Evolutionary conservation across 1,139 yeast genomes (phyloP).

Genomic region (Yamadazyma mexicana): DNA sequence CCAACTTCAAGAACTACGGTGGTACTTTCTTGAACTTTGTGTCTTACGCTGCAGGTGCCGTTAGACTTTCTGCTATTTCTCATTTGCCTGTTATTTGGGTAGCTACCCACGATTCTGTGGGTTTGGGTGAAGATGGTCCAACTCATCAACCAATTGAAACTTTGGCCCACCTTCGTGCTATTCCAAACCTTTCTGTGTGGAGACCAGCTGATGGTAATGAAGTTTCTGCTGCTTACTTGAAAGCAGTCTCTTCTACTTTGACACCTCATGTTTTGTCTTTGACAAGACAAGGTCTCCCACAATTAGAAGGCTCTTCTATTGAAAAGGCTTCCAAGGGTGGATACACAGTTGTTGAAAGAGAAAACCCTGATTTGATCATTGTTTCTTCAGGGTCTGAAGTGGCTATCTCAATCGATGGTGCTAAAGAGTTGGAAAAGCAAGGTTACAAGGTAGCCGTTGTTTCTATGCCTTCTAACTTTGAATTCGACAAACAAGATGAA

Average conservation of each 20-base stretch:
- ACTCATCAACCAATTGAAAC: conserved; percentile 99
- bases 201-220: conserved; percentile 99
- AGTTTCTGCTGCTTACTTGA: conserved; percentile 90
- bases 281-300: conserved; percentile 96
- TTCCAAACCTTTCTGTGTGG: conserved; percentile 94
- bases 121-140: conserved; percentile 99
- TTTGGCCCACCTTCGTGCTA: conserved; percentile 92
- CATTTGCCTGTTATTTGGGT: conserved; percentile 94
- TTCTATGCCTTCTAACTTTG: conserved; percentile 86
- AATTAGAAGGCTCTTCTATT: conserved; percentile 84
- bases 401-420: conserved; percentile 73
- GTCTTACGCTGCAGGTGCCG: conserved; percentile 95
- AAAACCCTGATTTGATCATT: conserved; percentile 71
- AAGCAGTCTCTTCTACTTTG: conserved; percentile 63
- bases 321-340: conserved; percentile 96
- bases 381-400: conserved; percentile 97
- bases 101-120: conserved; percentile 97
- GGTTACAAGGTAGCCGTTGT: conserved; percentile 76
- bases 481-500: conserved; percentile 78
- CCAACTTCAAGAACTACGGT: conserved; percentile 86
- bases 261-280: conserved; percentile 90
- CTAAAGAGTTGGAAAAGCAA: conserved; percentile 49
- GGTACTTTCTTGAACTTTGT: conserved; percentile 98
- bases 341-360: conserved; percentile 63
- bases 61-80: conserved; percentile 89